phyloP scores from a whole-genome alignment of 495 filamentous ascomycete genomes.

The Xylaria intraflava region DNA sequence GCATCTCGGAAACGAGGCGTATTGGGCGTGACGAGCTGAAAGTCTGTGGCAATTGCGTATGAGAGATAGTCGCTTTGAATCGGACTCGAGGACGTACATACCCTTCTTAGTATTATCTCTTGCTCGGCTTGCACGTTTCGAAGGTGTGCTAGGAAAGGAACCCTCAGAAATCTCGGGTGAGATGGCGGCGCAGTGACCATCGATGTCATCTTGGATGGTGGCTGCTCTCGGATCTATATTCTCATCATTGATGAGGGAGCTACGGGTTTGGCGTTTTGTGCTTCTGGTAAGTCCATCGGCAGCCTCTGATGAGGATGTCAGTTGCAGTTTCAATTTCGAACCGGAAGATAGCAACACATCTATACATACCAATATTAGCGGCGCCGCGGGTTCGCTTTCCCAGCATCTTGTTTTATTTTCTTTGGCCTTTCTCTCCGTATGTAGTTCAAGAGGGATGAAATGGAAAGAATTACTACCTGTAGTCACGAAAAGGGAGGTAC shows the following conservation, averaged over 20 bases:
- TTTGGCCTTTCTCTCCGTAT: slow-evolving; percentile 17
- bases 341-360: slow-evolving; percentile 5
- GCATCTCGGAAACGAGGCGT: slow-evolving; percentile 53
- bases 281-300: slow-evolving; percentile 47
- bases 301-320: slow-evolving; percentile 26
- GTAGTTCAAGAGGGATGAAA: background rate
- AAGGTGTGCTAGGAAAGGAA: slow-evolving; percentile 22
- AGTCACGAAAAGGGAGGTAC: background rate
- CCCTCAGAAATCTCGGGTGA: slow-evolving; percentile 11
- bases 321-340: slow-evolving; percentile 22
- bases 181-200: slow-evolving; percentile 22
- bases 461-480: background rate
- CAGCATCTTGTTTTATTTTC: slow-evolving; percentile 52
- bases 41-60: slow-evolving; percentile 9
- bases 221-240: slow-evolving; percentile 47
- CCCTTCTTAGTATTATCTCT: slow-evolving; percentile 17
- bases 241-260: slow-evolving; percentile 33
- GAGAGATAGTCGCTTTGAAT: slow-evolving; percentile 4
- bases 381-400: slow-evolving; percentile 66
- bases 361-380: slow-evolving; percentile 51
- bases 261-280: slow-evolving; percentile 50
- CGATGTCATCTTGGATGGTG: slow-evolving; percentile 31
- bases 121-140: slow-evolving; percentile 16
- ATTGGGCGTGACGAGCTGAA: slow-evolving; percentile 59
- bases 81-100: slow-evolving; percentile 6